These are phyloP conservation scores for Clitoria ternatea DNA, from an alignment of 306 rosid genomes.

Conservation along the genomic window DNA sequence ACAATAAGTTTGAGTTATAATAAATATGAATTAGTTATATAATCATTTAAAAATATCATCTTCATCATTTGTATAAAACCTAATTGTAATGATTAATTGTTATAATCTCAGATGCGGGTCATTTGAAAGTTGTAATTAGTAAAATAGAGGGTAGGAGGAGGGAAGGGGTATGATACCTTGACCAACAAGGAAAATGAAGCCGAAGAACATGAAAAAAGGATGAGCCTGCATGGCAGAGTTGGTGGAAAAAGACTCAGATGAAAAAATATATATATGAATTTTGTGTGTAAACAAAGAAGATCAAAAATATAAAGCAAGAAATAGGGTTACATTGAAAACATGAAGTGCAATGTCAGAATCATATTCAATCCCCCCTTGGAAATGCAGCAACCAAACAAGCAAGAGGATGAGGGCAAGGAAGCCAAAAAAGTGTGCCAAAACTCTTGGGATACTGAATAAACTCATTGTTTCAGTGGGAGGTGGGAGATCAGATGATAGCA, in stretches of 20 bases:
- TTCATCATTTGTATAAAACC: too few relatives aligned
- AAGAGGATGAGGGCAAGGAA: conserved; percentile 54
- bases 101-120: too few relatives aligned
- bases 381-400: conserved; percentile 83
- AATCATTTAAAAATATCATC: too few relatives aligned
- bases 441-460: conserved; percentile 29
- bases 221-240: conserved; percentile 52
- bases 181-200: conserved; percentile 67
- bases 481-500: neutral
- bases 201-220: conserved; percentile 79
- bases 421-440: conserved; percentile 71
- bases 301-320: neutral
- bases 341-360: conserved; percentile 40
- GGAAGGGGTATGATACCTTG: conserved; percentile 48
- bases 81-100: too few relatives aligned
- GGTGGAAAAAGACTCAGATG: neutral
- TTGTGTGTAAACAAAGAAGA: neutral
- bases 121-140: neutral
- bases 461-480: neutral
- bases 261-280: neutral
- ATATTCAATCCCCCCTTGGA: conserved; percentile 73
- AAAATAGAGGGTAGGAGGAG: neutral
- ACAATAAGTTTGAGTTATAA: too few relatives aligned
- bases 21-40: too few relatives aligned
- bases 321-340: conserved; percentile 64